phyloP scores from a whole-genome alignment of 176 grass and related monocot species.

The Oropetium thomaeum region DNA sequence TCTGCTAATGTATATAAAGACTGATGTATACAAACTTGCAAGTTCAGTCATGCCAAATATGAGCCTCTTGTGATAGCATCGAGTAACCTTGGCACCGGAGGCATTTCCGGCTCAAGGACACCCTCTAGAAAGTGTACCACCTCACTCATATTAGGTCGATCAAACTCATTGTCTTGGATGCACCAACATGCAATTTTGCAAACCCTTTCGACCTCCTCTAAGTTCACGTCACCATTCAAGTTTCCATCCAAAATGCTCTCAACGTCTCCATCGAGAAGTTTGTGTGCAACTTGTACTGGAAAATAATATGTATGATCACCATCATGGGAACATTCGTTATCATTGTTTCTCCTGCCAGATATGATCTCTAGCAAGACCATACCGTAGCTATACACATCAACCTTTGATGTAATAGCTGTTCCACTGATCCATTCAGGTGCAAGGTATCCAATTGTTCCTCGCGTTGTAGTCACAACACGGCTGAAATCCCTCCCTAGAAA shows the following conservation, averaged over 20 bases:
- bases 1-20: too few species aligned
- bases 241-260: conserved; percentile 17
- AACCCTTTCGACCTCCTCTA: conserved; percentile 34
- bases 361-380: conserved; percentile 40
- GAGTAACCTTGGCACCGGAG: conserved; percentile 37
- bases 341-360: conserved; percentile 31
- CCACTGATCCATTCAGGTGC: conserved; percentile 39
- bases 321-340: not conserved
- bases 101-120: not conserved
- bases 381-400: conserved; percentile 34
- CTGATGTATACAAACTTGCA: not conserved
- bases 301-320: conserved; percentile 17
- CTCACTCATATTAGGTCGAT: conserved; percentile 31
- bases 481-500: conserved; percentile 29
- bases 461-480: conserved; percentile 15
- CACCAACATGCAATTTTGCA: conserved; percentile 49
- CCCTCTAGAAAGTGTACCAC: conserved; percentile 39
- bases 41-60: not conserved
- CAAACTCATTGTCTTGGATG: conserved; percentile 42
- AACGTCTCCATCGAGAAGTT: conserved; percentile 9
- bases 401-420: conserved; percentile 21
- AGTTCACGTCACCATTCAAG: conserved; percentile 7
- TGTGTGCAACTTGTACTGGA: conserved; percentile 20
- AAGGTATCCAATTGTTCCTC: conserved; percentile 36
- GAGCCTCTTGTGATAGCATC: not conserved